Conservation (phyloP, 257 asterid species). For the Penstemon davidsonii region DNA sequence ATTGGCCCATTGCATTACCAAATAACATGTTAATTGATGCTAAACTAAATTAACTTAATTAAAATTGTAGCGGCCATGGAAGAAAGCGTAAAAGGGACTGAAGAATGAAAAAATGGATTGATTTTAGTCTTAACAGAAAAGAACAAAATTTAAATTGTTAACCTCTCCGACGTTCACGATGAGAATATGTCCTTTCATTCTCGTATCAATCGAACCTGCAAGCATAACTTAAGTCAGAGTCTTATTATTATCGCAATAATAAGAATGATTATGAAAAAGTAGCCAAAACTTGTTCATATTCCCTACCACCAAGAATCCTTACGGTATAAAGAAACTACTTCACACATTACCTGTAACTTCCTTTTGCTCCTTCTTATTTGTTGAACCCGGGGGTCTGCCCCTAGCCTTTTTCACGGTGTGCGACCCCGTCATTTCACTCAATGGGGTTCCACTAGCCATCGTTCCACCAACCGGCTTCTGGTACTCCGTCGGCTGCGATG, state of each 20-base stretch:
- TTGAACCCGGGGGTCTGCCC: too few species aligned
- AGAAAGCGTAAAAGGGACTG: neutral
- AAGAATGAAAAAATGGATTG: neutral
- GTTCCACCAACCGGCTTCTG: too few species aligned
- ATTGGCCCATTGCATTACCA: too few species aligned
- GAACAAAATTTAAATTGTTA: neutral
- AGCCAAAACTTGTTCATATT: slow-evolving; percentile 29
- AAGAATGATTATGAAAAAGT: neutral
- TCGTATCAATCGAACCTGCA: slow-evolving; percentile 56
- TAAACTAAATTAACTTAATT: neutral
- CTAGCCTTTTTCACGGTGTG: too few species aligned
- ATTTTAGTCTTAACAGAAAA: neutral
- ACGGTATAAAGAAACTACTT: too few species aligned
- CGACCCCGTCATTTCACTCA: too few species aligned
- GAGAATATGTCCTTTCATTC: slow-evolving; percentile 47
- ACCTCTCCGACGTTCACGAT: slow-evolving; percentile 53
- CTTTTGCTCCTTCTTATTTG: too few species aligned
- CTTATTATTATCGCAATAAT: neutral
- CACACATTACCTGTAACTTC: too few species aligned
- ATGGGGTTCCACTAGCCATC: too few species aligned
- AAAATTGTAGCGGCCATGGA: too few species aligned
- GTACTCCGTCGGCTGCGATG: slow-evolving; percentile 12
- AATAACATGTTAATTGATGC: neutral
- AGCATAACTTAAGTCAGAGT: neutral
- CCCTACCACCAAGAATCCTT: slow-evolving; percentile 50